A percentile compares a stretch with the other conserved stretches of the same genome.
Conservation (phyloP, 2,329 filamentous ascomycete species). For the Emergomyces orientalis region DNA sequence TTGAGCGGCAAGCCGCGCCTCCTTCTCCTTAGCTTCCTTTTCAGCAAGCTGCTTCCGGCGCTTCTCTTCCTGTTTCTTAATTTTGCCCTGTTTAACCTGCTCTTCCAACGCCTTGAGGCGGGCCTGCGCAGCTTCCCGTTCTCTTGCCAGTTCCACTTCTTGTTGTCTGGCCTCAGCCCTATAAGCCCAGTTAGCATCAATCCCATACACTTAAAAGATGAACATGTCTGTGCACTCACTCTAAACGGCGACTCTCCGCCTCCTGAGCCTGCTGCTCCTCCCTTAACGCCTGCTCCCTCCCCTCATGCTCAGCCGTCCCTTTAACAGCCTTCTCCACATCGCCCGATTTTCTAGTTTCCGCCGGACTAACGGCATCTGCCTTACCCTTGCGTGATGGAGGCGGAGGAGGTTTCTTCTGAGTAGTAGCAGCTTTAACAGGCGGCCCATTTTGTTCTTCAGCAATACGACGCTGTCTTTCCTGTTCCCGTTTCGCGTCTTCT, state of each 20-base stretch:
- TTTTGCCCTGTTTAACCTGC: constrained; percentile 83
- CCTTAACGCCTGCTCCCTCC: constrained; percentile 46
- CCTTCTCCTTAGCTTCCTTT: constrained; percentile 80
- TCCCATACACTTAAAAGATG: neutral
- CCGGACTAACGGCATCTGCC: constrained; percentile 45
- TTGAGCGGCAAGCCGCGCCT: constrained; percentile 71
- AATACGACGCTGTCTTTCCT: constrained; percentile 73
- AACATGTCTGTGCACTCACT: constrained; percentile 54
- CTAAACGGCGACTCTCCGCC: constrained; percentile 61
- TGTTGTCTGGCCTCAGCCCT: constrained; percentile 66
- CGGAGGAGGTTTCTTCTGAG: constrained; percentile 58
- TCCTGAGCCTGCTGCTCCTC: constrained; percentile 69
- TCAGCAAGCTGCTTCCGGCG: constrained; percentile 79
- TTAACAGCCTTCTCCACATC: constrained; percentile 47
- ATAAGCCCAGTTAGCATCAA: constrained; percentile 14
- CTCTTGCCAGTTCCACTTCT: constrained; percentile 69
- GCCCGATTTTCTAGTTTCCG: constrained; percentile 48
- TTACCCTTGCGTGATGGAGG: constrained; percentile 61
- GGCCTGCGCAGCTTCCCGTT: constrained; percentile 70
- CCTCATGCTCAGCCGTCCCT: constrained; percentile 56
- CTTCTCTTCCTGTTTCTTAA: constrained; percentile 96
- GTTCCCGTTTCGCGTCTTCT: constrained; percentile 80
- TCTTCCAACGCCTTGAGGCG: constrained; percentile 85
- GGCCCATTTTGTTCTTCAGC: constrained; percentile 64
- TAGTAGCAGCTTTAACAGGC: constrained; percentile 39